Evolutionary conservation across 805 yeast species (phyloP), one percentile per base, ranked within the genome.

Genomic region (Hanseniaspora thailandica): DNA sequence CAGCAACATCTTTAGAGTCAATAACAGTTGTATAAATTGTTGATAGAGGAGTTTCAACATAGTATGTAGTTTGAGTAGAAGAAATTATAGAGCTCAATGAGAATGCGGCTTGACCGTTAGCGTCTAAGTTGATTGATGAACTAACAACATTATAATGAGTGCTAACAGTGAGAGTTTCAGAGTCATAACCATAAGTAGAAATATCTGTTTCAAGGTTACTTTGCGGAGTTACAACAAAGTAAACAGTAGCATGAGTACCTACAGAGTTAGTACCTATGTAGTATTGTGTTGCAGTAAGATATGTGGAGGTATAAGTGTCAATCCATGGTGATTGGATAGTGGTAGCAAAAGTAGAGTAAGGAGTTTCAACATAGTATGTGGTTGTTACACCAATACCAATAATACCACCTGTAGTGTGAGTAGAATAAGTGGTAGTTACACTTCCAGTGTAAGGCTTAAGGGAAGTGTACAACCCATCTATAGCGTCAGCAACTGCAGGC

Each of bases 341-440:
- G 13, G 26, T 17, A 8, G 10, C 33, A 30, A 8, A 28, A 7
- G 7, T 9, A 17, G 19, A 28, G 13, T 28, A 43, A 10, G 60
- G 61, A 8, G 60, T 58, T 36, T 55, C 57, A 12, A 59, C 58
- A 31, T 51, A 49, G 47, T 55, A 57, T 25, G 55, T 22, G 2
- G 59, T 56, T 19, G 54, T 44, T 15, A 12, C 33, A 26, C 33
- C 45, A 25, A 41, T 3, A 25, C 30, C 30, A 7, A 41, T 9
- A 23, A 41, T 5, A 15, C 22, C 33, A 26, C 33, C 33, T 19
- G 4, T 7, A 25, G 33, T 22, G n/a, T 39, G n/a, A 25, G 45
- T 41, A 6, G 45, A 41, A 7, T 41, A 41, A 6, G 45, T 41
- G 4, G 2, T n/a, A n/a, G 45, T 41, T 1, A 26, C 22, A n/a